Base-by-base conservation (phyloP, 2,329 filamentous ascomycete genomes). In the Colletotrichum acutatum region DNA sequence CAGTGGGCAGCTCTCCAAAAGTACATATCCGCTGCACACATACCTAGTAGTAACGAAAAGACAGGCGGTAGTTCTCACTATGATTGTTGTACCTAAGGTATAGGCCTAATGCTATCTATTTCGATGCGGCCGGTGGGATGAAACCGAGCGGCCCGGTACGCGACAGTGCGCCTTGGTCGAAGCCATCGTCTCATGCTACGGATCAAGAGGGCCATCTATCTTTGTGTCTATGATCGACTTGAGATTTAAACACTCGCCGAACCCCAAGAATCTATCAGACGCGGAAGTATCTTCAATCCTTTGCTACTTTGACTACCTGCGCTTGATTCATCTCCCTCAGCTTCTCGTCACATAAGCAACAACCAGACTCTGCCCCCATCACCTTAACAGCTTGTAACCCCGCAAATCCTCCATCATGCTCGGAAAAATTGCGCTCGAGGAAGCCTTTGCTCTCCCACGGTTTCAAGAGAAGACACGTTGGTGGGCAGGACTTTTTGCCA, bases 361-460 rank as follows among this genome's bases (percentile, higher is more conserved):
- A n/a, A 19, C 42, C 42, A n/a, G 19, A 49, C 8, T 34, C 11
- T 34, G 32, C 32, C 3, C 42, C 19, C 42, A n/a, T n/a, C 8
- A 4, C 19, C 19, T 49, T n/a, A 22, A 34, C 11, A 34, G 11
- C 19, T 22, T 49, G 8, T 49, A n/a, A 49, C 8, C 16, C 42
- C 42, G 16, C 42, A 49, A 49, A 49, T n/a, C 19, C 19, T 11
- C 42, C 42, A 49, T 49, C 9, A 90, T 90, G 89, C 80, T 86
- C 9, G 90, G 90, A 71, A 92, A 92, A 74, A 85, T 92, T 69
- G 87, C 87, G 19, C 83, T 92, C 22, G 90, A 92, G 79, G 90
- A 91, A 81, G 89, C 89, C 8, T 91, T 91, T 74, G 42, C 37
- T 89, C 90, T 57, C 85, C 89, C 34, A 85, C n/a, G 58, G 7